Percentiles rank a stretch among this genome's conserved stretches.
These are phyloP conservation scores for Neodidymelliopsis sp. DNA, from an alignment of 2,329 filamentous ascomycete genomes.

Conservation along the genomic window DNA sequence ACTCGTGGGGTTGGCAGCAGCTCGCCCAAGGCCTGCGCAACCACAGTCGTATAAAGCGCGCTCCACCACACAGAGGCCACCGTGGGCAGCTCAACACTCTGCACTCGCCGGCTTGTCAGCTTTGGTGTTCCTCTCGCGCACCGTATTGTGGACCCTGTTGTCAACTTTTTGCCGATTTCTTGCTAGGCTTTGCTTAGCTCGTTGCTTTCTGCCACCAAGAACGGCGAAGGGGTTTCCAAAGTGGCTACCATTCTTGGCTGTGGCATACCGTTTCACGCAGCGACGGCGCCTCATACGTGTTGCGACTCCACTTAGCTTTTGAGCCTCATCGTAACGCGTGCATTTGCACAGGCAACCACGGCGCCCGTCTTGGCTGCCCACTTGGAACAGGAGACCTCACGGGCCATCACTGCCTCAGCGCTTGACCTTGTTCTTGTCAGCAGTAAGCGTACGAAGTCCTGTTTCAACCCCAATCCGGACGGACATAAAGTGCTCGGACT, in stretches of 20 bases:
- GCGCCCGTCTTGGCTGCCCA: slow-evolving; percentile 21
- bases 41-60: slow-evolving; percentile 12
- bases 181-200: slow-evolving; percentile 20
- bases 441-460: slow-evolving; percentile 16
- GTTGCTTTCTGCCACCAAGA: slow-evolving; percentile 16
- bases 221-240: slow-evolving; percentile 17
- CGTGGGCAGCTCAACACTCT: slow-evolving; percentile 15
- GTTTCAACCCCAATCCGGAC: slow-evolving; percentile 22
- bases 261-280: slow-evolving; percentile 30
- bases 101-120: slow-evolving; percentile 16
- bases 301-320: slow-evolving; percentile 26
- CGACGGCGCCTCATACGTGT: slow-evolving; percentile 29
- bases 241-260: slow-evolving; percentile 26
- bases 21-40: slow-evolving; percentile 13
- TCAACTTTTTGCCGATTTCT: slow-evolving; percentile 14
- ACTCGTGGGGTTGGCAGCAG: slow-evolving; percentile 14
- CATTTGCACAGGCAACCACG: slow-evolving; percentile 16
- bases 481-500: slow-evolving; percentile 16
- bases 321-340: slow-evolving; percentile 17
- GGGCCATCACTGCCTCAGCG: slow-evolving; percentile 14
- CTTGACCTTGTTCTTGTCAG: slow-evolving; percentile 17
- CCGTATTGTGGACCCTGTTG: slow-evolving; percentile 10
- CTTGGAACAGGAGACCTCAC: slow-evolving; percentile 19
- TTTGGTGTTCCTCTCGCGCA: slow-evolving; percentile 9
- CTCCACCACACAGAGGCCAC: slow-evolving; percentile 11